Evolutionary conservation across 2,329 filamentous ascomycete genomes (phyloP), one percentile per base, ranked within the genome.

Genomic region (Trichoderma lentiforme): DNA sequence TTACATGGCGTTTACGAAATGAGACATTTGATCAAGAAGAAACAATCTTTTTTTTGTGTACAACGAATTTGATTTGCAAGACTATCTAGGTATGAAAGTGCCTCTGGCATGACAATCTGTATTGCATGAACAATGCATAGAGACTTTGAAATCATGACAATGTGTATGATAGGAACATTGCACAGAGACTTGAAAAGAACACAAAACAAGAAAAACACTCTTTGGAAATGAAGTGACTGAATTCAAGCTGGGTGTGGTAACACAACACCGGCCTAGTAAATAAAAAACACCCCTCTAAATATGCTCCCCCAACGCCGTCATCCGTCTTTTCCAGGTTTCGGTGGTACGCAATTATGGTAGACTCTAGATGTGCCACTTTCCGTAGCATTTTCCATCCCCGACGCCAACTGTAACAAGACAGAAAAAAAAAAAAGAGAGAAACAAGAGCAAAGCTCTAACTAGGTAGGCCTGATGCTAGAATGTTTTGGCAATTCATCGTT

Each of bases 1-100:
- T 77, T 80, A 75, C 78, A 74, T 76, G 80, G 80, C 80, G 79
- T 81, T 81, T 60, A 76, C 60, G 61, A 65, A 47, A 71, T n/a
- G 36, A 65, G 69, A 66, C 26, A 28, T 21, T 58, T 26, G n/a
- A 51, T 60, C 47, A 39, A 62, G 1, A 67, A 28, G 43, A 58
- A 30, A 15, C 32, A 9, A 24, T 21, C 34, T 1, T 18, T 53
- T 53, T 15, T 12, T 4, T 6, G 18, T 30, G 3, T 32, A 24
- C 28, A 18, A 51, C 12, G 9, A 64, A 14, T 18, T 51, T 24
- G 11, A 65, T n/a, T 36, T 30, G 43, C n/a, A 51, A 51, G n/a
- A 51, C 43, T 51, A 51, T 11, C 18, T 51, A 39, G 14, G 36
- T 39, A 39, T 39, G 6, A 21, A 51, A 51, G 43, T 21, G n/a